Percentiles rank a stretch among this genome's conserved stretches.
These are phyloP conservation scores for Tuber magnatum DNA, from an alignment of 495 filamentous ascomycete genomes.

Conservation along the genomic window DNA sequence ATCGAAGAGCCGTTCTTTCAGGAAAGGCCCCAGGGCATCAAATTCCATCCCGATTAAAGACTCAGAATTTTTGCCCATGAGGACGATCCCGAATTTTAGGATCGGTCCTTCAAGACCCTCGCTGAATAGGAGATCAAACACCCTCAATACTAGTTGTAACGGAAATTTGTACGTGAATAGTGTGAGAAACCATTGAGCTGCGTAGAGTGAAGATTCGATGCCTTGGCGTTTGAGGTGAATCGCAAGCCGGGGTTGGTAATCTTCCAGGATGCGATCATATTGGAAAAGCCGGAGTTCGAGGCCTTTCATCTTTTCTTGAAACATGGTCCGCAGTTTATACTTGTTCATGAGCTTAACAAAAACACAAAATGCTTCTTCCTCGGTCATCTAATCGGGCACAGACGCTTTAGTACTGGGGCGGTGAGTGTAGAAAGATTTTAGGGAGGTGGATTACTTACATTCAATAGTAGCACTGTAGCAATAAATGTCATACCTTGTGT, in stretches of 20 bases:
- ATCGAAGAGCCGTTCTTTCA: constrained; percentile 92
- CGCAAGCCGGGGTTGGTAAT: constrained; percentile 86
- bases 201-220: constrained; percentile 86
- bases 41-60: constrained; percentile 87
- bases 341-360: constrained; percentile 94
- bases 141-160: constrained; percentile 86
- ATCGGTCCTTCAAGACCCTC: constrained; percentile 87
- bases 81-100: constrained; percentile 82
- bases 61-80: constrained; percentile 87
- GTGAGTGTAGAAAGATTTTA: not conserved
- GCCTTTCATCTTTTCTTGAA: constrained; percentile 92
- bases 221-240: constrained; percentile 85
- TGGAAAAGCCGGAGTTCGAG: constrained; percentile 89
- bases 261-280: constrained; percentile 90
- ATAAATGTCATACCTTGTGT: constrained; percentile 99
- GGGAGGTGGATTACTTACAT: constrained; percentile 52
- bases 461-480: constrained; percentile 93
- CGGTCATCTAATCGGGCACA: constrained; percentile 64
- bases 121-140: constrained; percentile 93
- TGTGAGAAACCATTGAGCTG: constrained; percentile 98
- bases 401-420: constrained; percentile 16
- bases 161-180: constrained; percentile 99
- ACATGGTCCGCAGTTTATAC: constrained; percentile 86
- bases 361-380: constrained; percentile 92
- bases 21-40: constrained; percentile 70